These are phyloP conservation scores for Fonticula alba DNA, from an alignment of 78 protist genomes.

Conservation along the genomic window DNA sequence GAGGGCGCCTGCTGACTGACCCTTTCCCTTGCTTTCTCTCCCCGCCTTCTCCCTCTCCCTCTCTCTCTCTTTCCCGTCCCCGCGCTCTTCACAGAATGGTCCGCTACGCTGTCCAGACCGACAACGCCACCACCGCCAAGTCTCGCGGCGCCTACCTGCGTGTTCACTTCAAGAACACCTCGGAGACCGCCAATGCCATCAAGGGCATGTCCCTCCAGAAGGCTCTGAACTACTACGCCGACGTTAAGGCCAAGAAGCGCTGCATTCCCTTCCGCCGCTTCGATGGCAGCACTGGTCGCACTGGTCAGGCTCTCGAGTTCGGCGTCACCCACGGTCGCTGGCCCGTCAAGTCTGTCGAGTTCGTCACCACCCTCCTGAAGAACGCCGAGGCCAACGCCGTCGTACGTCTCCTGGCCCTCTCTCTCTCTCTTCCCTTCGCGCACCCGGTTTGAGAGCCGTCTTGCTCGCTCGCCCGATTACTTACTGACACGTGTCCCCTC, in stretches of 20 bases:
- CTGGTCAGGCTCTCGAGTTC: constrained; percentile 28
- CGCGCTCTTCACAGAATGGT: too few relatives aligned
- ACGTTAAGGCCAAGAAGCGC: constrained; percentile 18
- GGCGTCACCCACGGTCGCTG: constrained; percentile 21
- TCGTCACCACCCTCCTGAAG: constrained; percentile 11
- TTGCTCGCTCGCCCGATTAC: too few relatives aligned
- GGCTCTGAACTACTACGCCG: constrained; percentile 15
- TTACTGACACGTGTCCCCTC: too few relatives aligned
- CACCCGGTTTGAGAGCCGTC: too few relatives aligned
- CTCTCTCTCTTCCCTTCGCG: too few relatives aligned
- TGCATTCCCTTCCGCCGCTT: constrained; percentile 31
- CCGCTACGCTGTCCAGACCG: not conserved
- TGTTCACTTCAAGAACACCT: constrained; percentile 50
- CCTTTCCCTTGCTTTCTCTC: too few relatives aligned
- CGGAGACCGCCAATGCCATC: constrained; percentile 21
- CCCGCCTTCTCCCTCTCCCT: too few relatives aligned
- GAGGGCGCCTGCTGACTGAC: too few relatives aligned
- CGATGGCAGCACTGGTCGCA: constrained; percentile 26
- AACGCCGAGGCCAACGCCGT: constrained; percentile 36
- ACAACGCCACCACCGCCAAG: constrained; percentile 17
- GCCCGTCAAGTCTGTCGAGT: constrained; percentile 26
- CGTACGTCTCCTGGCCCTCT: too few relatives aligned
- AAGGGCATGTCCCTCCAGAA: constrained; percentile 21
- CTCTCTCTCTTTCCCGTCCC: too few relatives aligned
- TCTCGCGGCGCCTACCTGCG: constrained; percentile 37